Percentiles rank a stretch among this genome's conserved stretches.
Conservation (phyloP, 768 basidiomycete genomes). For the Tylopilus intermedius region DNA sequence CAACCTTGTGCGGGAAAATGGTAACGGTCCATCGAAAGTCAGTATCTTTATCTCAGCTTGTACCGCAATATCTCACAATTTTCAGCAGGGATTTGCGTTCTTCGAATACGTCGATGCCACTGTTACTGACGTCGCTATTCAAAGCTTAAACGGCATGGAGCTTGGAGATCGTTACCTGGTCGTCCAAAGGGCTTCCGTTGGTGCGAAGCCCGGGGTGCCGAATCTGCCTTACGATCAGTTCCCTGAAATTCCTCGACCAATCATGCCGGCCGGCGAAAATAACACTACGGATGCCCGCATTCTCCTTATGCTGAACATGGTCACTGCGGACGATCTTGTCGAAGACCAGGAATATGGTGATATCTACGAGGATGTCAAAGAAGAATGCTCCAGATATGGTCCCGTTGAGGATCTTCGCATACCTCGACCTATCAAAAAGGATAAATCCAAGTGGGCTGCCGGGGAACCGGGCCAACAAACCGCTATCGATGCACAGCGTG, state of each 20-base stretch:
- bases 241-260: slow-evolving; percentile 80
- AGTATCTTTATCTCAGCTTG: slow-evolving; percentile 6
- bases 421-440: slow-evolving; percentile 83
- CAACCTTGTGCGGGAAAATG: slow-evolving; percentile 94
- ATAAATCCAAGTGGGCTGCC: slow-evolving; percentile 70
- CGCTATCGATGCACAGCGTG: slow-evolving; percentile 60
- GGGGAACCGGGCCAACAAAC: slow-evolving; percentile 58
- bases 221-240: slow-evolving; percentile 74
- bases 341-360: slow-evolving; percentile 93
- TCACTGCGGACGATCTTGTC: slow-evolving; percentile 83
- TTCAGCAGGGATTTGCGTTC: slow-evolving; percentile 89
- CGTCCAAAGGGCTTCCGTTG: slow-evolving; percentile 94
- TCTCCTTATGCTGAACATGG: slow-evolving; percentile 98
- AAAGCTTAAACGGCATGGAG: slow-evolving; percentile 95
- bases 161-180: slow-evolving; percentile 93
- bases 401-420: slow-evolving; percentile 80
- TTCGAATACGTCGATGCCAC: slow-evolving; percentile 91
- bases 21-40: slow-evolving; percentile 84
- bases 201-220: slow-evolving; percentile 70
- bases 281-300: slow-evolving; percentile 65
- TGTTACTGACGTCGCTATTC: slow-evolving; percentile 93
- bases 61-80: not conserved
- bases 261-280: slow-evolving; percentile 78
- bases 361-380: slow-evolving; percentile 89
- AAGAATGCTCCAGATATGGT: slow-evolving; percentile 82